Percentiles rank a stretch among this genome's conserved stretches.
Conservation (phyloP, 2,329 filamentous ascomycete genomes). For the Sclerotinia glacialis region DNA sequence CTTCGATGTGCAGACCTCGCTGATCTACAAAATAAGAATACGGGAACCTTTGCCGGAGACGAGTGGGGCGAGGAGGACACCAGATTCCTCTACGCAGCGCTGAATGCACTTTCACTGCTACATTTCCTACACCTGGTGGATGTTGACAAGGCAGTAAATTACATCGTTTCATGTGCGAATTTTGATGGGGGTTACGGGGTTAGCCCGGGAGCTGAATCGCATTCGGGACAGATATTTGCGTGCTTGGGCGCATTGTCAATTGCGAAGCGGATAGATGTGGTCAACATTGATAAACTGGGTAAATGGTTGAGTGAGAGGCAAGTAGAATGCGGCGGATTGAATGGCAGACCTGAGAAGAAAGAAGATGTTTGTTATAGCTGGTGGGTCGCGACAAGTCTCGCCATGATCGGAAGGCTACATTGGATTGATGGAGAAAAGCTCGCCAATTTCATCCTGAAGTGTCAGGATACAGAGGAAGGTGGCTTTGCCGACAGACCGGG, state of each 20-base stretch:
- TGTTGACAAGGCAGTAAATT: conserved; percentile 72
- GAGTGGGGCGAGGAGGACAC: conserved; percentile 97
- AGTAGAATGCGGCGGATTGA: conserved; percentile 80
- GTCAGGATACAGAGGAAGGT: conserved; percentile 80
- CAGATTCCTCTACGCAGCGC: conserved; percentile 84
- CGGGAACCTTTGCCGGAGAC: conserved; percentile 88
- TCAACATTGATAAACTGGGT: conserved; percentile 78
- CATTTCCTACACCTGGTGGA: conserved; percentile 70
- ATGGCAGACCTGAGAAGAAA: conserved; percentile 90
- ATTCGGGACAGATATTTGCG: conserved; percentile 93
- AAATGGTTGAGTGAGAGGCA: conserved; percentile 94
- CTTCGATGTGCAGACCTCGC: conserved; percentile 63
- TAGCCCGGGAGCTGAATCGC: conserved; percentile 85
- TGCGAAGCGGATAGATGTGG: conserved; percentile 73
- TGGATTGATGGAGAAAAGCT: conserved; percentile 90
- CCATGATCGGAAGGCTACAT: conserved; percentile 81
- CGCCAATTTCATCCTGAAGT: conserved; percentile 76
- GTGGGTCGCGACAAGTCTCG: conserved; percentile 93
- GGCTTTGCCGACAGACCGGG: conserved; percentile 88
- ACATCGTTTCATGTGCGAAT: conserved; percentile 82
- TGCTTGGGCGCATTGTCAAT: conserved; percentile 87
- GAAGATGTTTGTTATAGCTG: conserved; percentile 99
- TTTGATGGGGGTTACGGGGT: conserved; percentile 94
- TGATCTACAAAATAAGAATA: conserved; percentile 71
- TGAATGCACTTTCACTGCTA: conserved; percentile 86